Base-by-base conservation (phyloP, 768 basidiomycete genomes). In the Coprinopsis strossmayeri region DNA sequence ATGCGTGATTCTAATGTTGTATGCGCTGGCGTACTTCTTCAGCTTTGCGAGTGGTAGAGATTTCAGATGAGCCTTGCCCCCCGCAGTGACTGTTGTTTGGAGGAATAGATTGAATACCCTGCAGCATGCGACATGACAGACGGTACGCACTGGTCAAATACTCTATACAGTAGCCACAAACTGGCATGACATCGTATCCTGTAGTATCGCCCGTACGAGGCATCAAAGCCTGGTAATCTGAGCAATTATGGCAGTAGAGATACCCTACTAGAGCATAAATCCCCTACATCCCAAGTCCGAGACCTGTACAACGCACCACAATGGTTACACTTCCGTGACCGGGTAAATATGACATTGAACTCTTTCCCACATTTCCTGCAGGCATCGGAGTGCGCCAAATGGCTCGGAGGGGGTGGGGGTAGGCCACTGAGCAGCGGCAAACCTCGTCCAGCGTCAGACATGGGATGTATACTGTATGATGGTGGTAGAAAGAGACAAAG, bases 131-230 rank as follows among this genome's bases (percentile, higher is more conserved):
- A 24, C 37, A 41, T 23, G 27, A 21, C 18, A 38, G 15, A 35
- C 55, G 61, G n/a, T 24, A 45, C 78, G 45, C 60, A 90, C 88
- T 76, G 25, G 63, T 78, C 34, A 91, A 63, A 55, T 74, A 70
- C 46, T 89, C 86, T 45, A 87, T 80, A 62, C 88, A 91, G 60
- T 69, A 87, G 1, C 69, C 82, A 57, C 88, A 91, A 27, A 91
- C 88, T 23, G 71, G 64, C 53, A 78, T 74, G 5, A 68, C 58
- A 57, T 86, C 84, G 61, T 89, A 83, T 3, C 87, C 87, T 11
- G 70, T 61, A 26, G 69, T 74, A 9, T 63, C 38, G 9, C 74
- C 75, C 21, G 57, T 53, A 5, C 84, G 73, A n/a, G 87, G 87
- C 79, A 87, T 79, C 34, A 91, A 70, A 0, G 85, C 88, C 58